Evolutionary conservation across 1,139 yeast species (phyloP), one percentile per base, ranked within the genome.

Genomic region (Pichia sp.): DNA sequence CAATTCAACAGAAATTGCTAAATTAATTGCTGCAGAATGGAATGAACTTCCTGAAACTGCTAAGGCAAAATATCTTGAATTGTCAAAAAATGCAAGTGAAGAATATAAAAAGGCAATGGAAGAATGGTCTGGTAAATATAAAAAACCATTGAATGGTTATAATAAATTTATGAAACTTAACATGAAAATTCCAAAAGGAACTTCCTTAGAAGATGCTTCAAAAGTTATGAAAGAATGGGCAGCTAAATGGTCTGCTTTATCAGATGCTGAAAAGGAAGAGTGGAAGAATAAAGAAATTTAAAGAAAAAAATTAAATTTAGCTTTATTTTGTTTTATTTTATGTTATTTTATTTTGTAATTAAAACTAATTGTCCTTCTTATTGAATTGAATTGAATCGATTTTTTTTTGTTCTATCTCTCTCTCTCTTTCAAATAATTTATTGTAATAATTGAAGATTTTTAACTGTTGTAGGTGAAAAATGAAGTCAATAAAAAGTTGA

Each of bases 51-150:
- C 56, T 3, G 45, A 51, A 4, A 46, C 35, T 6, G 50, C 41
- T n/a, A 55, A 51, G 41, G 45, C 37, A 2, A 42, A 52, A 25
- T 57, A 49, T 37, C 12, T 40, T 2, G 32, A 32, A 23, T 43
- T 29, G 24, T 25, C 39, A 11, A 42, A 47, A 3, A 41, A 39
- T 10, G 37, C 40, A 6, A 24, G 20, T 22, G 53, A 34, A 12
- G 34, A 48, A 28, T 51, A 55, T 24, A 35, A 33, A 4, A 35
- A 45, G 23, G 48, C 42, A 4, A n/a, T 50, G 26, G 53, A 48
- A 1, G 56, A 49, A 4, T 59, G 63, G 63, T 47, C 48, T 20
- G 47, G 33, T 10, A 56, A 57, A 35, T 55, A 52, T 30, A 52
- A 53, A n/a, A 45, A 42, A 27, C 51, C 54, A 30, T 42, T 52